Base-by-base conservation (phyloP, 225 moss, liverwort and hornwort genomes). In the Physcomitrium patens region DNA sequence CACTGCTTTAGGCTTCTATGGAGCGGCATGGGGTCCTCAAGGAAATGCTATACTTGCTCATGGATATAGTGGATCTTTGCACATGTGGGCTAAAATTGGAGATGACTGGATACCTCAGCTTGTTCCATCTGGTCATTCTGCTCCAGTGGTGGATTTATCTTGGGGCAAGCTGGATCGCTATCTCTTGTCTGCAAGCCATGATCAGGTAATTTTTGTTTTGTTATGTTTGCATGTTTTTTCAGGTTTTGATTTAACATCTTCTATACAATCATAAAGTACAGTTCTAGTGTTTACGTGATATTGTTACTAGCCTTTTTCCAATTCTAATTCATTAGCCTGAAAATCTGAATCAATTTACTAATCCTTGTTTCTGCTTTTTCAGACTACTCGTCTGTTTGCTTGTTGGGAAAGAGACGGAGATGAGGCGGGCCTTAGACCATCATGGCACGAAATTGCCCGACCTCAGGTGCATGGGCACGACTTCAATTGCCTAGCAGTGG, bases 391-490 rank as follows among this genome's bases (percentile, higher is more conserved):
- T 63, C 61, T 91, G n/a, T 90, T 91, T 87, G 85, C 93, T 31
- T 88, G 89, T 81, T 94, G 97, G 97, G 85, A 90, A 81, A 81
- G 73, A 61, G 83, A 73, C 15, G 78, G 78, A 67, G 82, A 73
- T 42, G 71, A 74, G 37, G 62, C 28, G 56, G 54, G 60, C 24
- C 72, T 12, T 8, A 81, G 67, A 74, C 71, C 84, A 28, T 90
- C 93, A 24, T 99, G 97, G 97, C 95, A 99, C 81, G 97, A 99
- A 79, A 88, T 95, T 70, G 97, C 93, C 12, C 87, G 97, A 61
- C 93, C 97, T 72, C 97, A 99, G 87, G 91, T 99, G 73, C 97
- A 99, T 77, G 97, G 97, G 50, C 95, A 99, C 65, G 97, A 95
- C 70, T 84, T 95, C 71, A 95, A 89, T 74, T 99, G 97, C 74